Evolutionary conservation across 2,329 filamentous ascomycete species (phyloP).

Genomic region (Fonsecaea erecta): DNA sequence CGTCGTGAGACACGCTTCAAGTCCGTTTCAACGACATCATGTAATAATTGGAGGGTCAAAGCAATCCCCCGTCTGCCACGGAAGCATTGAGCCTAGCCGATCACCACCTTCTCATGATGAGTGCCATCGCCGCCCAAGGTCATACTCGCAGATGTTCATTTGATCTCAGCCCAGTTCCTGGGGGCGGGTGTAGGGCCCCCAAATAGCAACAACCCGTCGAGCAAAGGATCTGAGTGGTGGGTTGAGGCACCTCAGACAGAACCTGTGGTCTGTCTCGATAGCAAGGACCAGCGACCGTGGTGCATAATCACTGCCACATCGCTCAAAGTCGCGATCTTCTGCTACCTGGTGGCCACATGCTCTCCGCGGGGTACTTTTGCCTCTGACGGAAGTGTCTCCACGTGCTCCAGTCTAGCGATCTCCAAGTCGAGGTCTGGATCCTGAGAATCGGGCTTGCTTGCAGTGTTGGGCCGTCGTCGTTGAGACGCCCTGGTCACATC

Average conservation of each 20-base stretch:
- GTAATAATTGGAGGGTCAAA: not conserved
- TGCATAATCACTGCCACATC: not conserved
- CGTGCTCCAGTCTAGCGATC: conserved; percentile 33
- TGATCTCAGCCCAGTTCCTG: not conserved
- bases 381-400: conserved; percentile 31
- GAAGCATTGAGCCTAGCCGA: not conserved
- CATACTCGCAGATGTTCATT: not conserved
- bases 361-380: conserved; percentile 14
- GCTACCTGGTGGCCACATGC: conserved; percentile 3
- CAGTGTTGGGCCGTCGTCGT: not conserved
- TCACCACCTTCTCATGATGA: not conserved
- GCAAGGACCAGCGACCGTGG: not conserved
- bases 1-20: not conserved
- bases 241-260: not conserved
- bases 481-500: conserved; percentile 49
- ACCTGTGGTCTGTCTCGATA: not conserved
- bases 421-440: conserved; percentile 31
- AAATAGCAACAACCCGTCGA: not conserved
- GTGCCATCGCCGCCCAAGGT: not conserved
- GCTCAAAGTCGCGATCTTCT: conserved; percentile 3
- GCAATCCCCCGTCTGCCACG: not conserved
- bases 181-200: not conserved
- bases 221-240: not conserved
- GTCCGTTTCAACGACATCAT: not conserved
- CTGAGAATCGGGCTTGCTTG: conserved; percentile 1